Evolutionary conservation across 768 basidiomycete genomes (phyloP).

Genomic region (Hysterangium stoloniferum): DNA sequence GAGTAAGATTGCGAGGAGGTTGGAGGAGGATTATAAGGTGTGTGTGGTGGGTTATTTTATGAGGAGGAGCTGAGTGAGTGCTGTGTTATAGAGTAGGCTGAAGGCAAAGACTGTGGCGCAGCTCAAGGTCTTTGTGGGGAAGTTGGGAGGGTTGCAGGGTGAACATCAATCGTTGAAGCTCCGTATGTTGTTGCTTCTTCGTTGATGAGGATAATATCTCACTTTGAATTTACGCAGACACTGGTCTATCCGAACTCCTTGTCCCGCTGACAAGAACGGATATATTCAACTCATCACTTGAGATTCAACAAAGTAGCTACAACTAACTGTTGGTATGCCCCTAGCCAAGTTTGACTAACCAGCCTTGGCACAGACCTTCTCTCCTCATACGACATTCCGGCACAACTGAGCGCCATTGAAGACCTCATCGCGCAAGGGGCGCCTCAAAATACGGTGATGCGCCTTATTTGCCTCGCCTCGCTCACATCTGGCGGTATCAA

Average conservation of each 20-base stretch:
- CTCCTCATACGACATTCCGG: constrained; percentile 77
- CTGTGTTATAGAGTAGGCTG: constrained; percentile 52
- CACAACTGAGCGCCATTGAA: constrained; percentile 82
- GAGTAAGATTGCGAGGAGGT: constrained; percentile 69
- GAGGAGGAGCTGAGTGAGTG: constrained; percentile 4
- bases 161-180: constrained; percentile 86
- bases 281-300: constrained; percentile 83
- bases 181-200: constrained; percentile 46
- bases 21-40: constrained; percentile 93
- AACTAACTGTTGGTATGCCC: not conserved
- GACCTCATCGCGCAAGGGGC: constrained; percentile 84
- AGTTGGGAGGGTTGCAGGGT: constrained; percentile 82
- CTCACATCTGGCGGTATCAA: constrained; percentile 84
- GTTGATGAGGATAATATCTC: not conserved
- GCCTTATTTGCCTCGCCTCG: constrained; percentile 81
- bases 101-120: constrained; percentile 89
- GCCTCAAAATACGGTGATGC: constrained; percentile 68
- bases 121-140: constrained; percentile 91
- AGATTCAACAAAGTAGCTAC: constrained; percentile 87
- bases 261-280: constrained; percentile 80
- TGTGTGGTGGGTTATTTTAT: constrained; percentile 6
- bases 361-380: constrained; percentile 63
- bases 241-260: constrained; percentile 86
- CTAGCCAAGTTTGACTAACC: too few species aligned
- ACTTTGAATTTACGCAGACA: constrained; percentile 72